A percentile compares a stretch with the other conserved stretches of the same genome.
These are phyloP conservation scores for Castanopsis chinensis DNA, from an alignment of 306 rosid genomes.

Conservation along the genomic window DNA sequence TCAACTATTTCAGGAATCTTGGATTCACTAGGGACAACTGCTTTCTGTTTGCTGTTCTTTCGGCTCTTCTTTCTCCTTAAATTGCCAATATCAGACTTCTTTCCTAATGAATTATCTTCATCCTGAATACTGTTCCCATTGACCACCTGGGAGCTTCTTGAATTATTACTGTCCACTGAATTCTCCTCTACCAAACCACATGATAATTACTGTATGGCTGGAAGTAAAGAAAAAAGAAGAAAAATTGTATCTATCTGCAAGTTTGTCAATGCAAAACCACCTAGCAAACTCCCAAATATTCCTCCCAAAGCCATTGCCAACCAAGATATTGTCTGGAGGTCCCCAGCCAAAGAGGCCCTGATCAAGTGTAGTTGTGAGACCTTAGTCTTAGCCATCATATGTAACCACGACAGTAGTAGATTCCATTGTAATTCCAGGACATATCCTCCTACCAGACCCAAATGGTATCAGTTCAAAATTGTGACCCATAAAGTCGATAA, in stretches of 20 bases:
- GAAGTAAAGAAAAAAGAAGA: conserved; percentile 68
- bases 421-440: no score
- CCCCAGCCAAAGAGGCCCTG: conserved; percentile 81
- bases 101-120: conserved; percentile 32
- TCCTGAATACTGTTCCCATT: conserved; percentile 30
- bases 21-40: conserved; percentile 29
- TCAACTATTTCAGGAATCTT: conserved; percentile 30
- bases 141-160: conserved; percentile 21
- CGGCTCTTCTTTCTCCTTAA: conserved; percentile 58
- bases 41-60: conserved; percentile 30
- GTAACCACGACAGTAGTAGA: no score
- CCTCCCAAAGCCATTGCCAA: conserved; percentile 88
- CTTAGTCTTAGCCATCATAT: neutral
- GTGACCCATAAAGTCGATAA: no score
- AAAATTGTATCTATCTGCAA: conserved; percentile 55
- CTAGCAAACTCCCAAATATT: conserved; percentile 74
- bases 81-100: conserved; percentile 34
- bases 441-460: no score
- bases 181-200: conserved; percentile 68
- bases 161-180: conserved; percentile 28
- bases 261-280: conserved; percentile 74
- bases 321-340: conserved; percentile 82
- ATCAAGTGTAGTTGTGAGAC: conserved; percentile 14
- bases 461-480: no score
- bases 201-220: conserved; percentile 69